These are phyloP conservation scores for Aspergillus alliaceus DNA, from an alignment of 2,329 filamentous ascomycete species.

Conservation along the genomic window DNA sequence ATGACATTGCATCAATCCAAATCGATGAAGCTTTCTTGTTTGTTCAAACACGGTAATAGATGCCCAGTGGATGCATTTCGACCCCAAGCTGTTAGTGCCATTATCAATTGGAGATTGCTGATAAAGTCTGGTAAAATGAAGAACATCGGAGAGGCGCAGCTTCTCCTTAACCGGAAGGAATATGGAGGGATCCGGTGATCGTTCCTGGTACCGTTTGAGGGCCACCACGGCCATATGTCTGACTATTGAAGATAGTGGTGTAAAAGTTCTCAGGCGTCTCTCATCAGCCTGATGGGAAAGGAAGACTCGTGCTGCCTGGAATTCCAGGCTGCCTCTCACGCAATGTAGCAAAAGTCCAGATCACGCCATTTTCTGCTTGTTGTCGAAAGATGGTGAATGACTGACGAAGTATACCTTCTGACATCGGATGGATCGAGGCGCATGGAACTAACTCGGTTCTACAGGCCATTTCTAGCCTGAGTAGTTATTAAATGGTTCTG, in stretches of 20 bases:
- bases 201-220: background rate
- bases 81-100: too few species aligned
- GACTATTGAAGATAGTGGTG: background rate
- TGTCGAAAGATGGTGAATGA: background rate
- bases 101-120: background rate
- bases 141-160: background rate
- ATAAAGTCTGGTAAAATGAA: background rate
- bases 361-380: background rate
- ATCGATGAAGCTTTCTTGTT: background rate
- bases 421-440: background rate
- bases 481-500: background rate
- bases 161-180: background rate
- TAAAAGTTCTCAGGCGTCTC: too few species aligned
- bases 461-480: background rate
- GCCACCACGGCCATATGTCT: background rate
- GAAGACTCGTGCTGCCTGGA: too few species aligned
- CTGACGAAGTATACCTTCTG: background rate
- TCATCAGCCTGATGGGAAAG: too few species aligned
- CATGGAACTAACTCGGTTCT: background rate
- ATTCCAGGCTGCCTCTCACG: constrained; percentile 1
- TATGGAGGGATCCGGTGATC: background rate
- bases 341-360: background rate
- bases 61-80: background rate
- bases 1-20: background rate
- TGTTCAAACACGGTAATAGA: background rate